phyloP scores from a whole-genome alignment of 441 rosid species.

The Raphanus hybrid region DNA sequence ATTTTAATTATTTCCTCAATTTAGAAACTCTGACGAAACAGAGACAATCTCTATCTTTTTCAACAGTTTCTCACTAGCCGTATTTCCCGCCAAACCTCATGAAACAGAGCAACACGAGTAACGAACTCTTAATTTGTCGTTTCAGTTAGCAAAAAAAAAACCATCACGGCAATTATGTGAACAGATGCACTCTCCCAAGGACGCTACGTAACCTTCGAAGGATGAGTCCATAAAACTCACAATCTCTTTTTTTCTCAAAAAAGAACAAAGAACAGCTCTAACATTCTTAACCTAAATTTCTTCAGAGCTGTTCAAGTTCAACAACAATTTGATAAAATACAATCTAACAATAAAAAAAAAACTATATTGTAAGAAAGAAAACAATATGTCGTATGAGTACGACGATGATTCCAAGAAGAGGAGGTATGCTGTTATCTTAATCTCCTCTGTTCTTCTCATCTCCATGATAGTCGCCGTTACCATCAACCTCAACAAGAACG shows the following conservation, averaged over 20 bases:
- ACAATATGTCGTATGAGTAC: slow-evolving; percentile 41
- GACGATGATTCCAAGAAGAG: slow-evolving; percentile 47
- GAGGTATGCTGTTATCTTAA: slow-evolving; percentile 45
- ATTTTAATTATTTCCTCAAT: not conserved
- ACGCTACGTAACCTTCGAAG: slow-evolving; percentile 42
- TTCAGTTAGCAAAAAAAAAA: too few species aligned
- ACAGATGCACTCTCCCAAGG: slow-evolving; percentile 23
- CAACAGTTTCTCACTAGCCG: too few species aligned
- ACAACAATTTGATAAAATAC: slow-evolving; percentile 3
- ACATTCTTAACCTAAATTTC: not conserved
- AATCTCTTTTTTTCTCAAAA: not conserved
- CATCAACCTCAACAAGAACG: slow-evolving; percentile 29
- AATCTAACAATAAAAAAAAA: not conserved
- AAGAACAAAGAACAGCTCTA: slow-evolving; percentile 40
- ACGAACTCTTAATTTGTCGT: too few species aligned
- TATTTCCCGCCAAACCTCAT: too few species aligned
- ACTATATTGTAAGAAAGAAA: not conserved
- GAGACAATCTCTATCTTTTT: not conserved
- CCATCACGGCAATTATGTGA: slow-evolving; percentile 8
- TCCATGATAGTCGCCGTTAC: slow-evolving; percentile 62
- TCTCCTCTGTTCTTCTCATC: slow-evolving; percentile 58
- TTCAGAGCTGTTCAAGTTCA: slow-evolving; percentile 41
- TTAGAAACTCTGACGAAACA: not conserved
- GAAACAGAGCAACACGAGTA: too few species aligned
- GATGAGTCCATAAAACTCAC: slow-evolving; percentile 32